phyloP scores from a whole-genome alignment of 495 filamentous ascomycete genomes.

The Neurospora terricola region DNA sequence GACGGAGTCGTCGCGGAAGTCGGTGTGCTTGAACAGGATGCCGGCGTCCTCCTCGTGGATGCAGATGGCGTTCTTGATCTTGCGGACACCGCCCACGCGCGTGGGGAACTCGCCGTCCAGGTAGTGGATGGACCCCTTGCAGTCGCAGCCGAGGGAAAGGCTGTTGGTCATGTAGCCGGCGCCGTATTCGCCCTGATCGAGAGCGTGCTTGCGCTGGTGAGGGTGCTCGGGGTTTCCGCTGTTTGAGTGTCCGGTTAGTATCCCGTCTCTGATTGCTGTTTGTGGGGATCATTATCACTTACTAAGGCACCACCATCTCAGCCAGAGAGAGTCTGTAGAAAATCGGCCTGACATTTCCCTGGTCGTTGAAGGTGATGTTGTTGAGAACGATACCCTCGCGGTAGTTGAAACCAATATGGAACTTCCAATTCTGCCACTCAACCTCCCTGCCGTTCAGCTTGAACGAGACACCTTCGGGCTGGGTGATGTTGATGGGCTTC shows the following conservation, averaged over 20 bases:
- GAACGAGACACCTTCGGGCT: constrained; percentile 92
- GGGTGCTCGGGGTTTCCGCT: constrained; percentile 80
- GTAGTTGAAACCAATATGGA: constrained; percentile 94
- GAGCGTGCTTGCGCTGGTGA: constrained; percentile 89
- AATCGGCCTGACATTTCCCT: constrained; percentile 65
- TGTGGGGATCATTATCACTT: background rate
- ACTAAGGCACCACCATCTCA: constrained; percentile 93
- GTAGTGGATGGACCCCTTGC: constrained; percentile 92
- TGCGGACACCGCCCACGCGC: constrained; percentile 60
- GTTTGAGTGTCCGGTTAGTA: background rate
- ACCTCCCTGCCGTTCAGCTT: constrained; percentile 67
- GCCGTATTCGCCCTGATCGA: constrained; percentile 90
- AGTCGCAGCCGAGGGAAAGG: constrained; percentile 82
- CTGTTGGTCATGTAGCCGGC: constrained; percentile 95
- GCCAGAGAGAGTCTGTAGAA: constrained; percentile 91
- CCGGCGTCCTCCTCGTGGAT: constrained; percentile 94
- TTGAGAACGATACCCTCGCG: constrained; percentile 88
- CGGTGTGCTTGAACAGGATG: constrained; percentile 92
- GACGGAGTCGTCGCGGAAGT: constrained; percentile 83
- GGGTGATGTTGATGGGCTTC: constrained; percentile 92
- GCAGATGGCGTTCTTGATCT: constrained; percentile 92
- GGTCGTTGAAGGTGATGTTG: constrained; percentile 87
- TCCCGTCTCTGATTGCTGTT: background rate
- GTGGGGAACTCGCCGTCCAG: constrained; percentile 77
- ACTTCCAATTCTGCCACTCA: constrained; percentile 90